A percentile compares a stretch with the other conserved stretches of the same genome.
Evolutionary conservation across 495 filamentous ascomycete genomes (phyloP).

Genomic region (Xylaria acuta): DNA sequence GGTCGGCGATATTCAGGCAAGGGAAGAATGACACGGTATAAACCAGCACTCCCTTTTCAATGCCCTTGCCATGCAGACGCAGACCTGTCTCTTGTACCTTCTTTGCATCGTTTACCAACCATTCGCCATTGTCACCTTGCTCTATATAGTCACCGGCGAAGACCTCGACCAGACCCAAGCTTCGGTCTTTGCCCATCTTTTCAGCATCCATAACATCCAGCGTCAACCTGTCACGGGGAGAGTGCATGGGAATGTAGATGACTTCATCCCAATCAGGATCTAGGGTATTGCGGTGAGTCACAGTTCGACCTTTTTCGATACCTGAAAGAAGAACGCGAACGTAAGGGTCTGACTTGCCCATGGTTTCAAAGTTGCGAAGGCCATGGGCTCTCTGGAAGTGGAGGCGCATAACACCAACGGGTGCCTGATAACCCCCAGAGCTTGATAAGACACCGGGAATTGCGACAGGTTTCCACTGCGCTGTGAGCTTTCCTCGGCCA

Average conservation of each 20-base stretch:
- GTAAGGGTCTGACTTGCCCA: conserved; percentile 98
- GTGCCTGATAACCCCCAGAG: conserved; percentile 87
- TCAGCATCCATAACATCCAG: conserved; percentile 98
- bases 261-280: conserved; percentile 97
- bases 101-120: conserved; percentile 80
- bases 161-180: conserved; percentile 79
- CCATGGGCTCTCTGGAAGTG: conserved; percentile 85
- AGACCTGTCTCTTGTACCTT: conserved; percentile 63
- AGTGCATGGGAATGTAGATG: conserved; percentile 91
- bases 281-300: conserved; percentile 95
- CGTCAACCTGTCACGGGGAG: conserved; percentile 77
- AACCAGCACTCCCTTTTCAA: conserved; percentile 78
- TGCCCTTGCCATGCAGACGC: conserved; percentile 67
- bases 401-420: conserved; percentile 91
- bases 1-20: conserved; percentile 83
- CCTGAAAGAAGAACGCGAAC: conserved; percentile 87
- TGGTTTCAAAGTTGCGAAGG: conserved; percentile 89
- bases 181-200: conserved; percentile 83
- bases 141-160: conserved; percentile 77
- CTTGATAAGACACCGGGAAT: conserved; percentile 74
- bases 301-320: conserved; percentile 85
- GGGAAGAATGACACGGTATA: conserved; percentile 93
- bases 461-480: conserved; percentile 94
- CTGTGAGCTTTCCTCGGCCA: conserved; percentile 84
- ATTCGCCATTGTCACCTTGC: conserved; percentile 81